Percentiles rank a stretch among this genome's conserved stretches.
These are phyloP conservation scores for Fusarium tjaetaba DNA, from an alignment of 2,329 filamentous ascomycete species.

Conservation along the genomic window DNA sequence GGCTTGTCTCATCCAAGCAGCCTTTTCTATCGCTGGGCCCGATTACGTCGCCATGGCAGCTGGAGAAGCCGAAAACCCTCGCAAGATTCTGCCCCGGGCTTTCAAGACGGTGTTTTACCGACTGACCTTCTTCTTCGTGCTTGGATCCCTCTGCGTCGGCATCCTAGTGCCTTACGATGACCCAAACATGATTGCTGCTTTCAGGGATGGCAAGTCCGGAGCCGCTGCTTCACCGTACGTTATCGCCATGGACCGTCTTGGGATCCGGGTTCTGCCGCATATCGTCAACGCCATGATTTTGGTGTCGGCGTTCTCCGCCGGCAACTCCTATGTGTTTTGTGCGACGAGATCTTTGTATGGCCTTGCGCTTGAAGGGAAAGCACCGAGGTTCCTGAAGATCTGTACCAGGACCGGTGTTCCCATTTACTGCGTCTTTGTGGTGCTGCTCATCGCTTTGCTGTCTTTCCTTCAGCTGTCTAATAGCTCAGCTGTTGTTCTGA, in stretches of 20 bases:
- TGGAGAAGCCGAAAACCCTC: slow-evolving; percentile 77
- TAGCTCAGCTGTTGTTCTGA: slow-evolving; percentile 72
- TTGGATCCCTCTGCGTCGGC: slow-evolving; percentile 77
- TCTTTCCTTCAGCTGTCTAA: slow-evolving; percentile 78
- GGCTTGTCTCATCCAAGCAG: slow-evolving; percentile 76
- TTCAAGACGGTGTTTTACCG: slow-evolving; percentile 85
- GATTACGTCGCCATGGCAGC: slow-evolving; percentile 76
- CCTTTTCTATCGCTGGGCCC: slow-evolving; percentile 74
- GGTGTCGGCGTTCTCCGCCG: slow-evolving; percentile 72
- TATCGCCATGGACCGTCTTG: slow-evolving; percentile 73
- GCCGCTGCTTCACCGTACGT: slow-evolving; percentile 76
- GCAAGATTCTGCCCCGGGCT: slow-evolving; percentile 74
- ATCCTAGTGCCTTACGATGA: slow-evolving; percentile 78
- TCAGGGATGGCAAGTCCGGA: slow-evolving; percentile 66
- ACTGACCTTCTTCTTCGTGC: slow-evolving; percentile 77
- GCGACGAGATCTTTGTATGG: slow-evolving; percentile 75
- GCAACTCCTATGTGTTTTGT: slow-evolving; percentile 72
- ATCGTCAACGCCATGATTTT: slow-evolving; percentile 80
- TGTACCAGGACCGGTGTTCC: slow-evolving; percentile 76
- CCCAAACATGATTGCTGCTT: slow-evolving; percentile 67
- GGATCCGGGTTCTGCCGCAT: slow-evolving; percentile 71
- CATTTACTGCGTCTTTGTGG: slow-evolving; percentile 74
- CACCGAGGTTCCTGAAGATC: slow-evolving; percentile 66
- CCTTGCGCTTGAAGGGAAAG: slow-evolving; percentile 74
- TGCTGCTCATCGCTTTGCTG: slow-evolving; percentile 74